Percentiles rank a stretch among this genome's conserved stretches.
Evolutionary conservation across 2,329 filamentous ascomycete genomes (phyloP).

Genomic region (Aspergillus proliferans): DNA sequence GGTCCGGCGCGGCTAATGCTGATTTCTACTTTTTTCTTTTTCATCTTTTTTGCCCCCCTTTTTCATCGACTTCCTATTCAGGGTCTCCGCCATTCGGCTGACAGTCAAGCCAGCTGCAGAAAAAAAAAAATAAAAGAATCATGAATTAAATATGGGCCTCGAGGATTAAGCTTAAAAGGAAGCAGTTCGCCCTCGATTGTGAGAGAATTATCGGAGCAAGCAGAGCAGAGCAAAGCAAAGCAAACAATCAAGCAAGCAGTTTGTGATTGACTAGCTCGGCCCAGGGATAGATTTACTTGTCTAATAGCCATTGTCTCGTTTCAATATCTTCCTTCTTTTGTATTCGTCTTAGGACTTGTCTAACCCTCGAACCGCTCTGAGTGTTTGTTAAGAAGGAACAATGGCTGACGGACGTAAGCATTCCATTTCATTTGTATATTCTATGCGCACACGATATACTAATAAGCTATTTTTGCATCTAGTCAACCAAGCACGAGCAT

Average conservation of each 20-base stretch:
- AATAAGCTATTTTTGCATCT: background rate
- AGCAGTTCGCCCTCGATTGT: background rate
- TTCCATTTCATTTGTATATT: background rate
- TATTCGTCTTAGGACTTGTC: background rate
- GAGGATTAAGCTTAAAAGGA: conserved; percentile 1
- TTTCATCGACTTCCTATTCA: conserved; percentile 3
- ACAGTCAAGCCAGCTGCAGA: background rate
- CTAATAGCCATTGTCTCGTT: too few species aligned
- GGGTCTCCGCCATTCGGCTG: background rate
- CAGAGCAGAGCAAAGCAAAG: background rate
- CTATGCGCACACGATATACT: background rate
- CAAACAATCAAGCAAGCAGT: background rate
- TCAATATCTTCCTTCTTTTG: background rate
- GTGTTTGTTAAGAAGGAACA: background rate
- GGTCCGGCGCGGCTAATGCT: conserved; percentile 16
- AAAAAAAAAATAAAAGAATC: background rate
- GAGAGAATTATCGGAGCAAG: background rate
- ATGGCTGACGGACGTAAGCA: conserved; percentile 55
- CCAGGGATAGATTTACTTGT: too few species aligned
- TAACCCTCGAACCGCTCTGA: background rate
- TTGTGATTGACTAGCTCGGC: background rate
- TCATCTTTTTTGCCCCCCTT: background rate
- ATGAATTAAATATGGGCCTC: background rate
- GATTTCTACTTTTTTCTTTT: background rate
- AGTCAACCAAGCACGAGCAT: conserved; percentile 60